Percentiles rank a stretch among this genome's conserved stretches.
phyloP scores from a whole-genome alignment of 2,329 filamentous ascomycete genomes.

The Epichloe sp. region DNA sequence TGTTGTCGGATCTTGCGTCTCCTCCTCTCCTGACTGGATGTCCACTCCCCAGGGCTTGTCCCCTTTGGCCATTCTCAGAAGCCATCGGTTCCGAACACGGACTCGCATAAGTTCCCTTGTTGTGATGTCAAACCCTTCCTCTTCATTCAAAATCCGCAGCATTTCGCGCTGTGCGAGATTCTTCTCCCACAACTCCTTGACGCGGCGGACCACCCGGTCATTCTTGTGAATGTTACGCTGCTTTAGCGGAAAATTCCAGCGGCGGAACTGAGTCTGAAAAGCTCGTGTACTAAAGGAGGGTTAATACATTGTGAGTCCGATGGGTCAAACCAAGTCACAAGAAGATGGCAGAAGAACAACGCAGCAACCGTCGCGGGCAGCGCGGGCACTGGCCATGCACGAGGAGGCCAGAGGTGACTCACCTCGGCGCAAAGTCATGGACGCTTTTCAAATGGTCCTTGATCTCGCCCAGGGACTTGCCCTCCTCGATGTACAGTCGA shows the following conservation, averaged over 20 bases:
- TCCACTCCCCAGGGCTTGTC: not conserved
- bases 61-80: slow-evolving; percentile 48
- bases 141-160: slow-evolving; percentile 52
- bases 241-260: slow-evolving; percentile 68
- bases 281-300: slow-evolving; percentile 50
- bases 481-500: slow-evolving; percentile 65
- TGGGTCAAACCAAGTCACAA: not conserved
- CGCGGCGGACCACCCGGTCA: slow-evolving; percentile 48
- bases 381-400: not conserved
- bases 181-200: slow-evolving; percentile 65
- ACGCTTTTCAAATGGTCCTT: slow-evolving; percentile 54
- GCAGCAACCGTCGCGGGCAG: not conserved
- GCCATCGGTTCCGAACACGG: slow-evolving; percentile 54
- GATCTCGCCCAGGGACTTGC: slow-evolving; percentile 59
- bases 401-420: slow-evolving; percentile 25
- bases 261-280: slow-evolving; percentile 62
- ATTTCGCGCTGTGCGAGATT: slow-evolving; percentile 65
- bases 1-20: not conserved
- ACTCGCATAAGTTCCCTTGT: slow-evolving; percentile 58
- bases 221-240: slow-evolving; percentile 62
- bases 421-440: slow-evolving; percentile 60
- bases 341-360: not conserved
- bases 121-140: slow-evolving; percentile 59
- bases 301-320: not conserved
- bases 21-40: slow-evolving; percentile 7